Percentiles rank a stretch among this genome's conserved stretches.
phyloP scores from a whole-genome alignment of 2,329 filamentous ascomycete genomes.

The Alternaria solani region DNA sequence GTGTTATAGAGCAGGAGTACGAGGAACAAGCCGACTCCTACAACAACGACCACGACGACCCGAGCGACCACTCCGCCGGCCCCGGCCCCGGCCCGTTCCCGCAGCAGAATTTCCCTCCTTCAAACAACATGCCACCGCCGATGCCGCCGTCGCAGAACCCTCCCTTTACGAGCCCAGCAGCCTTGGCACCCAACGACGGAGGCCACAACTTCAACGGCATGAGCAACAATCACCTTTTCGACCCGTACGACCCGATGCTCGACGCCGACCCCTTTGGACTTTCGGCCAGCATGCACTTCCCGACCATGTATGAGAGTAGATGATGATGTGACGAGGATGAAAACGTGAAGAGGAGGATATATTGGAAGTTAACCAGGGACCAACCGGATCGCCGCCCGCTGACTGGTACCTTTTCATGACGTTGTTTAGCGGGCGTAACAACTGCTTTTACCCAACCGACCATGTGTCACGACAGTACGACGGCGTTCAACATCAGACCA shows the following conservation, averaged over 20 bases:
- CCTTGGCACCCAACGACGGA: constrained; percentile 45
- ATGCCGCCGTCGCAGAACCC: constrained; percentile 49
- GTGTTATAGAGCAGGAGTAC: constrained; percentile 91
- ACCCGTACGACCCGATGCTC: constrained; percentile 83
- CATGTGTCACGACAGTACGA: constrained; percentile 30
- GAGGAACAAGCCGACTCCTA: constrained; percentile 89
- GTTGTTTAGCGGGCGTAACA: constrained; percentile 45
- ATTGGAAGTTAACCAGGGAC: constrained; percentile 9
- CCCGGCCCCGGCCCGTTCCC: constrained; percentile 73
- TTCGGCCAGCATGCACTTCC: constrained; percentile 94
- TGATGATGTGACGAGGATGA: constrained; percentile 33
- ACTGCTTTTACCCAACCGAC: constrained; percentile 15
- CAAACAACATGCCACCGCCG: constrained; percentile 50
- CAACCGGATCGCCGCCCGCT: constrained; percentile 3
- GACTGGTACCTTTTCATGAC: constrained; percentile 26
- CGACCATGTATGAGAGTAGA: constrained; percentile 70
- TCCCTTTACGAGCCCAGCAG: constrained; percentile 44
- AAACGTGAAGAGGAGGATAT: constrained; percentile 18
- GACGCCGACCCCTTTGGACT: constrained; percentile 94
- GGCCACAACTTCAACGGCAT: constrained; percentile 53
- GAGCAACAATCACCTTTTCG: constrained; percentile 65
- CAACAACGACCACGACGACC: constrained; percentile 75
- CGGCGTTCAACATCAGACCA: constrained; percentile 31
- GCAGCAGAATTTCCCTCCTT: constrained; percentile 60
- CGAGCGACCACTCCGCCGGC: constrained; percentile 70